phyloP scores from a whole-genome alignment of 805 yeast species.

The Cyberlindnera xylosilytica region DNA sequence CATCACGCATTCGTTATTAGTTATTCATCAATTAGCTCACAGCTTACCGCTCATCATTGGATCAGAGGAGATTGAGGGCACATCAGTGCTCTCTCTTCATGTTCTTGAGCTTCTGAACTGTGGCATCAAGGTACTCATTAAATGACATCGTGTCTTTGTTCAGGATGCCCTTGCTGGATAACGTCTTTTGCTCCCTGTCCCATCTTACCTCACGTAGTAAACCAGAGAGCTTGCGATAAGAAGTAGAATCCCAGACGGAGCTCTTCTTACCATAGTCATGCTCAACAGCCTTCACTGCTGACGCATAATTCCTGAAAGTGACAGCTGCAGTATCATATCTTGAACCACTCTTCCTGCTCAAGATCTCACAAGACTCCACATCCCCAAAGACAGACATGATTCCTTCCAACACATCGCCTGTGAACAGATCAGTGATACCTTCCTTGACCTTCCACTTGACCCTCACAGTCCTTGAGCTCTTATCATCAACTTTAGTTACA shows the following conservation, averaged over 20 bases:
- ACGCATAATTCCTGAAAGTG: conserved; percentile 3
- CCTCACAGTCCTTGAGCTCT: conserved; percentile 12
- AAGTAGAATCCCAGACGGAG: conserved; percentile 20
- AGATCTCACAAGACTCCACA: conserved; percentile 13
- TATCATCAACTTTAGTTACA: background rate
- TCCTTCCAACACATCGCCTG: conserved; percentile 21
- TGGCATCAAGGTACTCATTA: conserved; percentile 17
- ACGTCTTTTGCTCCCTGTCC: conserved; percentile 1
- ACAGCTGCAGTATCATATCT: conserved; percentile 21
- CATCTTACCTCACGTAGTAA: conserved; percentile 22
- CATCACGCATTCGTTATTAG: too few species aligned
- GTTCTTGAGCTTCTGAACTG: conserved; percentile 12
- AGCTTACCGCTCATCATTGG: too few species aligned
- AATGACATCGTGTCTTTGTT: conserved; percentile 14
- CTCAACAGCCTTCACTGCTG: conserved; percentile 15
- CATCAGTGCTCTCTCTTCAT: too few species aligned
- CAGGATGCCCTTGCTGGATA: background rate
- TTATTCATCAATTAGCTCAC: too few species aligned
- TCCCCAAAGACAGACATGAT: conserved; percentile 26
- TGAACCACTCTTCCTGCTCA: conserved; percentile 13
- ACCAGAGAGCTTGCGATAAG: conserved; percentile 22
- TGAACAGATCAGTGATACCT: conserved; percentile 21
- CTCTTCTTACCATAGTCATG: conserved; percentile 18
- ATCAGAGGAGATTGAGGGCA: too few species aligned
- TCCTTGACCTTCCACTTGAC: conserved; percentile 25